Evolutionary conservation across 495 filamentous ascomycete species (phyloP), one percentile per base, ranked within the genome.

Genomic region (Penicillium verhagenii): DNA sequence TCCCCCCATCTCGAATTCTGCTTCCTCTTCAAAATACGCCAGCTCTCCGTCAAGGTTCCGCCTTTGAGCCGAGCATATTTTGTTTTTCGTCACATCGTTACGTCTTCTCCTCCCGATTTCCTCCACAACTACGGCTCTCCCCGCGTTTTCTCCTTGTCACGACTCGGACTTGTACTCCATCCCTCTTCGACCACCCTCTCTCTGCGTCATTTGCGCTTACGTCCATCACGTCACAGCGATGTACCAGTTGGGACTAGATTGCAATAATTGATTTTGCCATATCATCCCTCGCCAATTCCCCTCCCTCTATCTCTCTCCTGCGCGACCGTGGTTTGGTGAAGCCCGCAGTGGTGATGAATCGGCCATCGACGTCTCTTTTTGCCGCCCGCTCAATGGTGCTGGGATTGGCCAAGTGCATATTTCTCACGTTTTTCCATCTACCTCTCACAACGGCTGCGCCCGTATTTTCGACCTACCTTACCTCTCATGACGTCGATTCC

Each of bases 321-420:
- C 8, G 11, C 29, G 13, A 18, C 33, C 33, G 33, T 35, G 14
- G 33, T 35, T 14, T 35, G 33, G 33, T 35, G 33, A 35, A n/a
- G 33, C 14, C 33, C 13, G 13, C 33, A 35, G 18, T 44, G 23
- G 50, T 44, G 38, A 76, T 76, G 73, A 67, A 60, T 60, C 64
- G 67, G 47, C 44, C 66, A 28, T 14, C 56, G 42, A 68, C 53
- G 47, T 66, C 63, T 47, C 69, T 72, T 48, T 57, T 73, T 52
- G 69, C 76, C 57, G 43, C 66, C 43, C 69, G 79, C 68, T 74
- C 79, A 9, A 56, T 71, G 26, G 58, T 77, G 43, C 69, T 80
- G 47, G 68, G 78, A 33, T 53, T 81, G 40, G 72, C 75, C 16
- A 84, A 79, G 69, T 45, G 79, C 26, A 47, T 84, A 8, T 58